phyloP scores from a whole-genome alignment of 176 grass and related monocot species.

The Oryza glumipatula region DNA sequence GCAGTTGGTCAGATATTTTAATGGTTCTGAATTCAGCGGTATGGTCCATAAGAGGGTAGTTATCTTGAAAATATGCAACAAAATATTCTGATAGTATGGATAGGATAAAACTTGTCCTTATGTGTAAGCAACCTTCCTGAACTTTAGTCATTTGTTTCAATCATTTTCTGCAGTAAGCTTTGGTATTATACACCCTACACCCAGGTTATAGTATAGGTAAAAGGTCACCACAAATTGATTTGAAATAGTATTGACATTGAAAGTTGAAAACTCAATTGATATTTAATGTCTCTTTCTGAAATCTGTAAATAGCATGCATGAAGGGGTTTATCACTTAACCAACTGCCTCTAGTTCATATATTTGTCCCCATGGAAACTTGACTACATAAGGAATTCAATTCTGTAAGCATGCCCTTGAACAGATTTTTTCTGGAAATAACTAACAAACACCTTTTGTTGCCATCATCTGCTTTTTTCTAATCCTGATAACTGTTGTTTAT shows the following conservation, averaged over 20 bases:
- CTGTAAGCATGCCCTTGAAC: slow-evolving; percentile 16
- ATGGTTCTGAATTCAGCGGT: slow-evolving; percentile 79
- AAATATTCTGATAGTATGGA: slow-evolving; percentile 24
- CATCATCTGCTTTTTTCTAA: slow-evolving; percentile 15
- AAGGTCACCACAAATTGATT: slow-evolving; percentile 1
- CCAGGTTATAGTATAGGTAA: slow-evolving; percentile 7
- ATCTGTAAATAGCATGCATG: slow-evolving; percentile 26
- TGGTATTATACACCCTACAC: neutral
- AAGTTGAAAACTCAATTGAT: neutral
- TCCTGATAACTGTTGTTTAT: slow-evolving; percentile 44
- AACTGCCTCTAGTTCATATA: slow-evolving; percentile 23
- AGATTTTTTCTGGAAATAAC: slow-evolving; percentile 19
- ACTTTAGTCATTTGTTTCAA: slow-evolving; percentile 19
- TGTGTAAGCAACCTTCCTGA: slow-evolving; percentile 20
- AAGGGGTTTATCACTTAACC: neutral
- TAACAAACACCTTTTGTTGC: slow-evolving; percentile 12
- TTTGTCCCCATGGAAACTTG: slow-evolving; percentile 1
- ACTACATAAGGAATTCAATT: neutral
- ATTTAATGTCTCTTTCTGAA: slow-evolving; percentile 6
- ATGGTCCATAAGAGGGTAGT: slow-evolving; percentile 35
- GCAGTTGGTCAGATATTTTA: slow-evolving; percentile 66
- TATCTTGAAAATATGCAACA: slow-evolving; percentile 31
- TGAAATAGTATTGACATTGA: slow-evolving; percentile 3
- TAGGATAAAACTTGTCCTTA: slow-evolving; percentile 14
- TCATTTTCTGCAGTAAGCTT: slow-evolving; percentile 4